These are phyloP conservation scores for Groenewaldozyma auringiensis DNA, from an alignment of 1,139 yeast species.

Conservation along the genomic window DNA sequence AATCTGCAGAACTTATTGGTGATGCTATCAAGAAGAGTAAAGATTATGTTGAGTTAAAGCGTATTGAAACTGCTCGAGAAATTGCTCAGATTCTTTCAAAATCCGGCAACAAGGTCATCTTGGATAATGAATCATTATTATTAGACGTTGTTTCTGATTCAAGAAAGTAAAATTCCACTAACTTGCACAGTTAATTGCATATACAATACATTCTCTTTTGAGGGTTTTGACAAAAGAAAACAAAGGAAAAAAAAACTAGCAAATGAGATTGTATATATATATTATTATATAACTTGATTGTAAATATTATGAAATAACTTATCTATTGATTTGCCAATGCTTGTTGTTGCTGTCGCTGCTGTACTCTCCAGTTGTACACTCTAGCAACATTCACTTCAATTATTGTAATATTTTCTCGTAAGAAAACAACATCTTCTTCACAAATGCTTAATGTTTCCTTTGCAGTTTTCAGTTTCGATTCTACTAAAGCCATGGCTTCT, in stretches of 20 bases:
- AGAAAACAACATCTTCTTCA: constrained; percentile 78
- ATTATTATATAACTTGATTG: no score
- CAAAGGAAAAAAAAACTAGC: no score
- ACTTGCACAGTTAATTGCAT: neutral
- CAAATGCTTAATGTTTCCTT: constrained; percentile 50
- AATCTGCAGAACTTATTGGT: constrained; percentile 96
- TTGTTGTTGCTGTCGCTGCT: constrained; percentile 47
- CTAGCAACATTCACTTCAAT: constrained; percentile 98
- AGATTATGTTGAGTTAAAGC: constrained; percentile 93
- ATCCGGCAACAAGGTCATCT: constrained; percentile 85
- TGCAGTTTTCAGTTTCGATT: constrained; percentile 57
- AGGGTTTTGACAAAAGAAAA: no score
- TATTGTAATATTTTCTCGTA: constrained; percentile 89
- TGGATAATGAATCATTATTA: constrained; percentile 87
- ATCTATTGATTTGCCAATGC: neutral
- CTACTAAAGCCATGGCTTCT: constrained; percentile 71
- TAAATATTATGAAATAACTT: no score
- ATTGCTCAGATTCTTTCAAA: constrained; percentile 78
- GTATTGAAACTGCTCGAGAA: constrained; percentile 95
- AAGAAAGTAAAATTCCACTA: constrained; percentile 6
- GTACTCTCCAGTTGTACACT: constrained; percentile 93
- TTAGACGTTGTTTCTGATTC: constrained; percentile 75
- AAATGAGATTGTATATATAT: no score
- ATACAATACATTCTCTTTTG: neutral
- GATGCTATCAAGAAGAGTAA: constrained; percentile 94